Evolutionary conservation across 352 stramenopile species (phyloP).

Genomic region (Globisporangium barbulae): DNA sequence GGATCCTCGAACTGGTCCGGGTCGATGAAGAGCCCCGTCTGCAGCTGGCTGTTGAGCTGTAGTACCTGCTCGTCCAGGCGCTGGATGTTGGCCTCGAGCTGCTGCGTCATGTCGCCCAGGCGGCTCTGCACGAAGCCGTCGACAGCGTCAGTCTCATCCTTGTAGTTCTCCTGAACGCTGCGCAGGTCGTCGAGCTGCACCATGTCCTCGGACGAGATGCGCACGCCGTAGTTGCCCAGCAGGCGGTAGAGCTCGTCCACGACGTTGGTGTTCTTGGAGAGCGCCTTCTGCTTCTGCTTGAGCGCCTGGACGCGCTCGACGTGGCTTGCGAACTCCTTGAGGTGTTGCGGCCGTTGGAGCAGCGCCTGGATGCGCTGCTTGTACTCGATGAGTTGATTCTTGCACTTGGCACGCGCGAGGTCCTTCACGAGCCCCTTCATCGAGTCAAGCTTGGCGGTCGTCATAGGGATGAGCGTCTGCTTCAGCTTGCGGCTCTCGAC

Average conservation of each 20-base stretch:
- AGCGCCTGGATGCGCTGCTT: slow-evolving; percentile 87
- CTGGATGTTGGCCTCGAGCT: slow-evolving; percentile 91
- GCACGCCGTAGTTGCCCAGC: slow-evolving; percentile 88
- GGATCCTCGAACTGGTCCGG: slow-evolving; percentile 85
- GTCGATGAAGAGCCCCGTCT: slow-evolving; percentile 88
- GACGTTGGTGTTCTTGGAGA: slow-evolving; percentile 85
- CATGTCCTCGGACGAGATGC: slow-evolving; percentile 91
- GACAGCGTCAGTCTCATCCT: slow-evolving; percentile 84
- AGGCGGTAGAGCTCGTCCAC: slow-evolving; percentile 94
- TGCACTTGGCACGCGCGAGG: slow-evolving; percentile 84
- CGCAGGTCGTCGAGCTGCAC: slow-evolving; percentile 90
- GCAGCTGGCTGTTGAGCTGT: slow-evolving; percentile 77
- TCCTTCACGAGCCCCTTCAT: slow-evolving; percentile 93
- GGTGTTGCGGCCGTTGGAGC: slow-evolving; percentile 75
- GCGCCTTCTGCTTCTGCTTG: slow-evolving; percentile 75
- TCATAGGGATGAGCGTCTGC: slow-evolving; percentile 91
- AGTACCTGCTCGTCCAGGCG: slow-evolving; percentile 90
- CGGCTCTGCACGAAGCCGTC: slow-evolving; percentile 82
- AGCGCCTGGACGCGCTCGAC: slow-evolving; percentile 77
- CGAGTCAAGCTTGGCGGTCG: slow-evolving; percentile 85
- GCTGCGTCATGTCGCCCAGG: slow-evolving; percentile 89
- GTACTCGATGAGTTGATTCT: slow-evolving; percentile 87
- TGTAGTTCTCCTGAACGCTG: slow-evolving; percentile 84
- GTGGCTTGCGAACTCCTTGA: slow-evolving; percentile 92
- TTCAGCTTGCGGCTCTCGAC: slow-evolving; percentile 94